Base-by-base conservation (phyloP, 2,329 filamentous ascomycete genomes). In the Alternaria consortialis region DNA sequence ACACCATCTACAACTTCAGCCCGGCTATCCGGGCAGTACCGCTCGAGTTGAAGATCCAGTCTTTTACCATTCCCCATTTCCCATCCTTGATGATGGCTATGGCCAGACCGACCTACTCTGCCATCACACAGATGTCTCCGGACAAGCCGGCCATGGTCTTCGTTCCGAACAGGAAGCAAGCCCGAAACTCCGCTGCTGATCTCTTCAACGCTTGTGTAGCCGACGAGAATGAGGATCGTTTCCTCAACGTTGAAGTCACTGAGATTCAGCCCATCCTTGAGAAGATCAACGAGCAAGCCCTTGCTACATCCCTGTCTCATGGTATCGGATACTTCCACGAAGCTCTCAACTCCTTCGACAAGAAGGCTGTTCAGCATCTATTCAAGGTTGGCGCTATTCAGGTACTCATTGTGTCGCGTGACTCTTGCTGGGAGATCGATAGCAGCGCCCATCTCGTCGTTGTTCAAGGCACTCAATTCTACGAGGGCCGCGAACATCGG, bases 1-100 rank as follows among this genome's bases (percentile, higher is more conserved):
- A 99, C 77, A 97, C 95, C 50, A 97, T 97, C 66, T 99, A 94
- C 85, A 99, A 99, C 82, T 99, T 99, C 83, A 97, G 93, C 71
- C 95, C 95, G 2, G 91, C 94, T 73, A 90, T 94, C 63, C 90
- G 96, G 58, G 91, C 93, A 1, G 88, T 97, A 17, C 94, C 94
- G 23, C 83, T 99, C 32, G 94, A 98, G 77, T 87, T 99, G 58
- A 93, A 97, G 76, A 91, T 99, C 48, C 95, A 99, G 79, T 94
- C 94, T 1, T 99, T 95, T 81, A 92, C 90, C 29, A 97, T 97
- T 62, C 93, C 96, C 47, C 96, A 99, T 76, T 97, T 97, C 82
- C 96, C 95, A 4, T 98, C 95, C 11, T 86, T 99, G 40, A 99
- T 99, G 95, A 87, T 99, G 69, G 94, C 95, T 13, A 99, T 99